Conservation (phyloP, 2,329 filamentous ascomycete species). For the Colletotrichum sp. region DNA sequence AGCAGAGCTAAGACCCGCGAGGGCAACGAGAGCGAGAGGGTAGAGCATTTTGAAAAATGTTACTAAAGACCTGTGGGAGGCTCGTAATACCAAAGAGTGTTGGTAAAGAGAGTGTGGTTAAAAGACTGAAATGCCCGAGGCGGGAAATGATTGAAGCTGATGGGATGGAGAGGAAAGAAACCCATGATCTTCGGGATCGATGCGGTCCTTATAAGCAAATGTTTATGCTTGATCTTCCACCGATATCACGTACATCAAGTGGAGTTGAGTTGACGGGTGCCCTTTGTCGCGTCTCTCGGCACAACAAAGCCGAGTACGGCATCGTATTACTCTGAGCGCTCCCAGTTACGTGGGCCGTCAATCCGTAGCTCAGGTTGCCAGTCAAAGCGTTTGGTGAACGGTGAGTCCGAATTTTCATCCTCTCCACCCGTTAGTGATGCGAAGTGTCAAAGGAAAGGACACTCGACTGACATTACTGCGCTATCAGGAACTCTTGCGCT, state of each 20-base stretch:
- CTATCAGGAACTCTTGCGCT: background rate
- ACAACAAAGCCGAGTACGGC: background rate
- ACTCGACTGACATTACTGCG: background rate
- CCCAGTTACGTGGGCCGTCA: background rate
- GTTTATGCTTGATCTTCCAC: no score
- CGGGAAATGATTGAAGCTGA: background rate
- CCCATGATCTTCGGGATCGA: background rate
- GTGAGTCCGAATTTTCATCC: background rate
- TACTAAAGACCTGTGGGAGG: background rate
- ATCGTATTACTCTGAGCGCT: background rate
- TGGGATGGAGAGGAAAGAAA: background rate
- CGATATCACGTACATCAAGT: background rate
- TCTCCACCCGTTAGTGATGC: background rate
- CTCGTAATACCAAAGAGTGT: background rate
- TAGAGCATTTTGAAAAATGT: background rate
- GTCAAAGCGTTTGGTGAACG: constrained; percentile 1
- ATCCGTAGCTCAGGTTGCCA: background rate
- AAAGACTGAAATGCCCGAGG: background rate
- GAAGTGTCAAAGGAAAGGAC: background rate
- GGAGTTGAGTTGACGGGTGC: background rate
- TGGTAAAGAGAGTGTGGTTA: background rate
- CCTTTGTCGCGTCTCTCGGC: background rate
- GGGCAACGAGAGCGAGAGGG: background rate
- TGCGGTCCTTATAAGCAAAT: background rate
- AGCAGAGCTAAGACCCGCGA: constrained; percentile 4